A percentile compares a stretch with the other conserved stretches of the same genome.
These are phyloP conservation scores for Yarrowia sp. DNA, from an alignment of 805 yeast species.

Conservation along the genomic window DNA sequence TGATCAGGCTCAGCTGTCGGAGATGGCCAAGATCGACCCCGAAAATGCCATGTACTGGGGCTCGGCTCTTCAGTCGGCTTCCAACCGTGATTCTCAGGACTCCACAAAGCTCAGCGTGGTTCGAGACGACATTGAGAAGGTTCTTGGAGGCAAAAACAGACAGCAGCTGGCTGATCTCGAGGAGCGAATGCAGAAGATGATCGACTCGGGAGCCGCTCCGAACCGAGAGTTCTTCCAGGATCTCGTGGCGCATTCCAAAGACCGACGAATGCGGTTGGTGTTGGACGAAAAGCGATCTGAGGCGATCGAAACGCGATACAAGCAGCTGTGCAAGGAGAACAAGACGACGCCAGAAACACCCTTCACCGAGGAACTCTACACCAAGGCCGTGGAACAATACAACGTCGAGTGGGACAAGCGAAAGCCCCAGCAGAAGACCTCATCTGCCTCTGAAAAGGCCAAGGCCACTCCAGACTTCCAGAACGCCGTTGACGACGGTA, in stretches of 20 bases:
- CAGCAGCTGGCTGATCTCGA: slow-evolving; percentile 1
- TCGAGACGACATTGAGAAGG: slow-evolving; percentile 12
- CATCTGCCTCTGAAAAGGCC: not conserved
- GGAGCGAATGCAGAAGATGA: not conserved
- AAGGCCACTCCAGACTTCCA: not conserved
- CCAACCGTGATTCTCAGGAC: not conserved
- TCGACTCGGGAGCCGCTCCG: slow-evolving; percentile 36
- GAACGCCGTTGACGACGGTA: slow-evolving; percentile 6
- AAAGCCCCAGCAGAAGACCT: not conserved
- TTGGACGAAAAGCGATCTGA: not conserved
- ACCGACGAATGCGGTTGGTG: not conserved
- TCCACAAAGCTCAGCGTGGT: not conserved
- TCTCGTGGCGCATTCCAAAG: slow-evolving; percentile 27
- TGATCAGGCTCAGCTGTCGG: not conserved
- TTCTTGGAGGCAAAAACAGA: not conserved
- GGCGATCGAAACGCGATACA: slow-evolving; percentile 5
- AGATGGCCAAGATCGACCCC: slow-evolving; percentile 11
- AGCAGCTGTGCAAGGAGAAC: slow-evolving; percentile 3
- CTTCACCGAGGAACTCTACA: not conserved
- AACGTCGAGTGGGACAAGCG: slow-evolving; percentile 18
- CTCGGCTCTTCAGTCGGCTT: not conserved
- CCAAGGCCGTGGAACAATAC: slow-evolving; percentile 6
- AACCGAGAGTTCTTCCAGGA: slow-evolving; percentile 34
- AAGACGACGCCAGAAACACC: not conserved
- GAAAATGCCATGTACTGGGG: slow-evolving; percentile 9